Percentiles rank a stretch among this genome's conserved stretches.
These are phyloP conservation scores for Tolypocladium album DNA, from an alignment of 2,329 filamentous ascomycete genomes.

Conservation along the genomic window DNA sequence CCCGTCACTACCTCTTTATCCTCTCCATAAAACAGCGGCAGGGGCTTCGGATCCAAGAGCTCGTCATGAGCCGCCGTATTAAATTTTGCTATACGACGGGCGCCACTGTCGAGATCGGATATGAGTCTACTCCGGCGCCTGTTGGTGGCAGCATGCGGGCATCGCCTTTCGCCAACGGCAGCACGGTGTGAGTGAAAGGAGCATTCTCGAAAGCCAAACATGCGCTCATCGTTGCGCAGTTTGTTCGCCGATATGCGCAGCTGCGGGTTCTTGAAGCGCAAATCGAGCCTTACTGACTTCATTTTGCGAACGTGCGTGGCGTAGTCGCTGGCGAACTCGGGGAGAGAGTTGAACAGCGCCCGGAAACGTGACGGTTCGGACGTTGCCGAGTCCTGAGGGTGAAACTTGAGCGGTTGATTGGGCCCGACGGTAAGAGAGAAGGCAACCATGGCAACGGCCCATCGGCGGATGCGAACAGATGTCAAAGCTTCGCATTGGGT, in stretches of 20 bases:
- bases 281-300: constrained; percentile 35
- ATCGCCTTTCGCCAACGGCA: constrained; percentile 41
- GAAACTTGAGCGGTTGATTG: constrained; percentile 16
- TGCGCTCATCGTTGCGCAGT: constrained; percentile 43
- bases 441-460: constrained; percentile 51
- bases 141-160: constrained; percentile 29
- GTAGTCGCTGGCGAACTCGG: constrained; percentile 40
- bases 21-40: constrained; percentile 15
- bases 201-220: constrained; percentile 51
- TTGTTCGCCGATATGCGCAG: constrained; percentile 45
- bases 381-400: constrained; percentile 16
- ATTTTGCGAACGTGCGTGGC: constrained; percentile 41
- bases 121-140: constrained; percentile 5
- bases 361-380: constrained; percentile 25
- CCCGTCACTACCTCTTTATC: not conserved
- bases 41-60: constrained; percentile 10
- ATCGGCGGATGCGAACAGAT: constrained; percentile 43
- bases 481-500: constrained; percentile 37
- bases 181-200: constrained; percentile 50
- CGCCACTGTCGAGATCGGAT: not conserved
- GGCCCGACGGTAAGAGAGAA: constrained; percentile 34
- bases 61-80: not conserved
- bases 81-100: too few species aligned
- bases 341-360: constrained; percentile 29
- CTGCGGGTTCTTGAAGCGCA: constrained; percentile 50